phyloP scores from a whole-genome alignment of 441 rosid species.

The Jatropha podagrica region DNA sequence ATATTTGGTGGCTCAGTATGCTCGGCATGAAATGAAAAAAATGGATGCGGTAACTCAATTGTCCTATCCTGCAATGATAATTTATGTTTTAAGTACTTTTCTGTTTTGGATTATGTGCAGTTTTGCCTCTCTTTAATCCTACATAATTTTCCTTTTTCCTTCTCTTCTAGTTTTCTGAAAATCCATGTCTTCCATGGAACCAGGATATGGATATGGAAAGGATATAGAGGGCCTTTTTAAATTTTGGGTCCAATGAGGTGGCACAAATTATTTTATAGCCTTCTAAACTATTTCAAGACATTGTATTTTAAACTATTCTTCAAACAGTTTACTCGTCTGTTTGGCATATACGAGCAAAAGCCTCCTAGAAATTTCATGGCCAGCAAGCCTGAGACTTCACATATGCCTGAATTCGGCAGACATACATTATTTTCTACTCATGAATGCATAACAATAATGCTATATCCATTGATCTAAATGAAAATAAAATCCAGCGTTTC shows the following conservation, averaged over 20 bases:
- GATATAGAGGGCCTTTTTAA: background rate
- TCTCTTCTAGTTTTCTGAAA: constrained; percentile 1
- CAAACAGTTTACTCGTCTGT: background rate
- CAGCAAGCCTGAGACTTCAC: background rate
- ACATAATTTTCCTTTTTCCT: background rate
- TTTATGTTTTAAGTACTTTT: background rate
- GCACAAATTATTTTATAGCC: background rate
- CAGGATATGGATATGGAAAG: background rate
- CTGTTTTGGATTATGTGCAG: background rate
- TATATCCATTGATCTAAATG: background rate
- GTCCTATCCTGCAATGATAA: background rate
- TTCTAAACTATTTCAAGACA: background rate
- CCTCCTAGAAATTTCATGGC: background rate
- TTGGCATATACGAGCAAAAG: background rate
- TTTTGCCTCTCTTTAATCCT: background rate
- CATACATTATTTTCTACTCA: background rate
- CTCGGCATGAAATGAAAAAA: constrained; percentile 70
- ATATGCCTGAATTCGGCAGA: background rate
- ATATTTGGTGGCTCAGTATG: constrained; percentile 78
- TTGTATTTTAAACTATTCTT: background rate
- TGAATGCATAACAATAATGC: background rate
- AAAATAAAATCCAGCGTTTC: background rate
- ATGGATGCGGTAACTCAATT: constrained; percentile 69
- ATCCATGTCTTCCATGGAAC: background rate
- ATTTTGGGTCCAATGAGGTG: background rate